Base-by-base conservation (phyloP, 441 rosid genomes). In the Viola pubescens region DNA sequence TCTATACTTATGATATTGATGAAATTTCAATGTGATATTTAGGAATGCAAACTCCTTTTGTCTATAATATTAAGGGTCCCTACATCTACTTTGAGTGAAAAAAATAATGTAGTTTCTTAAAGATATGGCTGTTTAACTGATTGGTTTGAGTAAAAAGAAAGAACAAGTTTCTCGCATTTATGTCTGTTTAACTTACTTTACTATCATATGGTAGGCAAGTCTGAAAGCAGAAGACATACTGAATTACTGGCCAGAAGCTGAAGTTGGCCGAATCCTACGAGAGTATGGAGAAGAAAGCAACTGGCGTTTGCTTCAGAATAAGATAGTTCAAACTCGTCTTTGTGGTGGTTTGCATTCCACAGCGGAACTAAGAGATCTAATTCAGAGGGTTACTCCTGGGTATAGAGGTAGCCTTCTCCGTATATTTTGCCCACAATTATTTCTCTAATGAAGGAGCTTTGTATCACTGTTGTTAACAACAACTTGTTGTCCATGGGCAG, bases 271-370 rank as follows among this genome's bases (percentile, higher is more conserved):
- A 55, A 70, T 92, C 59, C 73, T 92, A 53, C 78, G 84, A 60
- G 97, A 92, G 4, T 86, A 87, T 57, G 97, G 97, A 0, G 98
- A 92, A 77, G 98, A 92, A 73, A 85, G 79, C 75, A 84, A 86
- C 70, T 87, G 97, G 98, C 63, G 62, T 58, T 64, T 59, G 60
- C 89, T 92, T 64, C 90, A 75, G 74, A 87, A 60, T 12, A 87
- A 79, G 70, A 86, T 92, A 65, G 72, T 81, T 66, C 84, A 70
- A 68, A 89, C 91, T 39, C 88, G 98, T 52, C 61, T 69, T 48
- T 49, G 13, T 1, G 89, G 97, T 53, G 97, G 97, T 50, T 73
- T 92, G 79, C 94, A 84, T 78, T 78, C 91, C 65, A 87, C 98
- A n/a, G 70, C 81, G 49, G 92, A 89, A 48, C 79, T 89, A 19